Evolutionary conservation across 805 yeast species (phyloP).

Genomic region (Candida golubevii): DNA sequence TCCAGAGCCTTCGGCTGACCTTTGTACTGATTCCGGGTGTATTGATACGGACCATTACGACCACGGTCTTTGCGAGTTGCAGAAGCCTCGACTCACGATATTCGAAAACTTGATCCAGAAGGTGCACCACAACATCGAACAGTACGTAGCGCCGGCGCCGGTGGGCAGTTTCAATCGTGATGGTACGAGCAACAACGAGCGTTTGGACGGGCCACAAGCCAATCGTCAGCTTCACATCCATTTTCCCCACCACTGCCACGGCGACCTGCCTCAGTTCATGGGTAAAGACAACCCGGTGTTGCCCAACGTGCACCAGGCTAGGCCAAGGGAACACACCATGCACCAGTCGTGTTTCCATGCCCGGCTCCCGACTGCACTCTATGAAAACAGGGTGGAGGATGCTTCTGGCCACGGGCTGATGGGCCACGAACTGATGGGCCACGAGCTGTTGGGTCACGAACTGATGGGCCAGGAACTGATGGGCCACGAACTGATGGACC

Average conservation of each 20-base stretch:
- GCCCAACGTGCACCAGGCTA: not conserved
- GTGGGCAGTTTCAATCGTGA: not conserved
- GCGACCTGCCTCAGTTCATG: slow-evolving; percentile 1
- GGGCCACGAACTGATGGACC: too few species aligned
- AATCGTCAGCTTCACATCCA: slow-evolving; percentile 27
- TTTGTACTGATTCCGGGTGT: slow-evolving; percentile 6
- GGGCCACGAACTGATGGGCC: too few species aligned
- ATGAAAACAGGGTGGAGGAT: too few species aligned
- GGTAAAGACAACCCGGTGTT: not conserved
- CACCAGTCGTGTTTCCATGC: slow-evolving; percentile 48
- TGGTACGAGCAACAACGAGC: not conserved
- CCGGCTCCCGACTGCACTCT: slow-evolving; percentile 24
- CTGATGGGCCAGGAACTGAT: too few species aligned
- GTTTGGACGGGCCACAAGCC: not conserved
- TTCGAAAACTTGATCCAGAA: slow-evolving; percentile 37
- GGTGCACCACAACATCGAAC: slow-evolving; percentile 28
- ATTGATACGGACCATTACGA: slow-evolving; percentile 10
- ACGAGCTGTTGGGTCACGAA: too few species aligned
- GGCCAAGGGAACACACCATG: slow-evolving; percentile 8
- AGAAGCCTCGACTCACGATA: slow-evolving; percentile 28
- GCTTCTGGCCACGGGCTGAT: too few species aligned
- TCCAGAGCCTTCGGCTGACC: not conserved
- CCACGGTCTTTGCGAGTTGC: slow-evolving; percentile 25
- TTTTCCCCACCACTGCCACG: slow-evolving; percentile 39
- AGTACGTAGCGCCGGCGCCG: slow-evolving; percentile 8